Percentiles rank a stretch among this genome's conserved stretches.
These are phyloP conservation scores for Candida tunisiensis DNA, from an alignment of 1,139 yeast species.

Conservation along the genomic window DNA sequence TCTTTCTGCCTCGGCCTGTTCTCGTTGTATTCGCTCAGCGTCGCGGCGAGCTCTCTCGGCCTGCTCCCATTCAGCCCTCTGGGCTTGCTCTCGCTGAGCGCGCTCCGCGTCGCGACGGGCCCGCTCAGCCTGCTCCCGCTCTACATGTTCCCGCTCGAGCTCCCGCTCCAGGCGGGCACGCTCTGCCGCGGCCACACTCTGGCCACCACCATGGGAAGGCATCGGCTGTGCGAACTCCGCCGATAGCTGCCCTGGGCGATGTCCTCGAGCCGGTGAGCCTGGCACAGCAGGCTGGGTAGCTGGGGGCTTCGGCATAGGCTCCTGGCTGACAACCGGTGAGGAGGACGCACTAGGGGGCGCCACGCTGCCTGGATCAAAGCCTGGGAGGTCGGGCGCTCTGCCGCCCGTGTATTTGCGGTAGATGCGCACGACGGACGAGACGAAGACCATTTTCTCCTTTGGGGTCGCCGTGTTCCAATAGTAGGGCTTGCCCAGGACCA, in stretches of 20 bases:
- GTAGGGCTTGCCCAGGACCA: slow-evolving; percentile 59
- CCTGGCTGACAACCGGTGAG: too few relatives aligned
- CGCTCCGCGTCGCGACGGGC: slow-evolving; percentile 1
- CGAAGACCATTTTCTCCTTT: slow-evolving; percentile 48
- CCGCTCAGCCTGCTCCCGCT: not conserved
- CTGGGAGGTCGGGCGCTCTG: slow-evolving; percentile 40
- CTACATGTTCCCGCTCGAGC: not conserved
- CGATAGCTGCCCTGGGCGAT: too few relatives aligned
- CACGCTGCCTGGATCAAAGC: too few relatives aligned
- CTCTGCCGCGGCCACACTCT: not conserved
- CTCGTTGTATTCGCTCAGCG: too few relatives aligned
- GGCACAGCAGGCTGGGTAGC: too few relatives aligned
- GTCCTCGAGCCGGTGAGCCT: too few relatives aligned
- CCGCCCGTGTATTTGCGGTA: slow-evolving; percentile 58
- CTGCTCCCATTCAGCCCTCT: not conserved
- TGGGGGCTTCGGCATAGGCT: too few relatives aligned
- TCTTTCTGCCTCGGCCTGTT: too few relatives aligned
- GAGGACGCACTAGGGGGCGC: too few relatives aligned
- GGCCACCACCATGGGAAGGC: too few relatives aligned
- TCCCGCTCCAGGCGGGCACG: not conserved
- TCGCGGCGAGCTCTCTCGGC: too few relatives aligned
- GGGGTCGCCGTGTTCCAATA: slow-evolving; percentile 72
- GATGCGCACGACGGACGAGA: slow-evolving; percentile 42
- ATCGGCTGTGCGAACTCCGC: too few relatives aligned
- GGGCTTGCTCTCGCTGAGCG: not conserved